These are phyloP conservation scores for Lepidium campestre DNA, from an alignment of 441 rosid species.

Conservation along the genomic window DNA sequence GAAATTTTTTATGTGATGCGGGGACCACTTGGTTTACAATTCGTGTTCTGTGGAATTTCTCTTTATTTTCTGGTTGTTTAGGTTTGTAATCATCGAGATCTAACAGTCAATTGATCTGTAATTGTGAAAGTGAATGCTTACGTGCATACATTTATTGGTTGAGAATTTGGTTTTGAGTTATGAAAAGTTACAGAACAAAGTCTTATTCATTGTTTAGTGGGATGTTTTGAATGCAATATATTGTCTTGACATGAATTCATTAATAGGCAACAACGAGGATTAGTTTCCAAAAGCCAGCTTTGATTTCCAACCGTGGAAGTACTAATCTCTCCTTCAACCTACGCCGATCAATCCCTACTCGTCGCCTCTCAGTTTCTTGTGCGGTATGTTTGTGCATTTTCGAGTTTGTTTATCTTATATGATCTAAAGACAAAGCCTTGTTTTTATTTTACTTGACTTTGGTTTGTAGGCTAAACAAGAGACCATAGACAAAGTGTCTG, in stretches of 20 bases:
- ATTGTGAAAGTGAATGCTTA: background rate
- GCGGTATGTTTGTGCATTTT: slow-evolving; percentile 30
- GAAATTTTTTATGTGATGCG: background rate
- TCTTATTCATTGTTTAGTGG: too few relatives aligned
- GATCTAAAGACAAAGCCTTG: background rate
- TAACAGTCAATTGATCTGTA: background rate
- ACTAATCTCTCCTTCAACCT: slow-evolving; percentile 49
- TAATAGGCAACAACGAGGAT: slow-evolving; percentile 42
- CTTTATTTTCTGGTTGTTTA: background rate
- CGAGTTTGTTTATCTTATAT: background rate
- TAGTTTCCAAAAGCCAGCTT: slow-evolving; percentile 32
- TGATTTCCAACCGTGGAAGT: slow-evolving; percentile 38
- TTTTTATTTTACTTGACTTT: background rate
- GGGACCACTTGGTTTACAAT: background rate
- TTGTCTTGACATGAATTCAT: background rate
- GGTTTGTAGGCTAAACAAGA: slow-evolving; percentile 63
- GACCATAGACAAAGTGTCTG: slow-evolving; percentile 70
- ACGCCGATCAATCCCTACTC: slow-evolving; percentile 33
- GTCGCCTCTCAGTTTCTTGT: slow-evolving; percentile 41
- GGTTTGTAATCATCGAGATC: background rate
- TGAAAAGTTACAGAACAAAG: background rate
- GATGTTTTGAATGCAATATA: background rate
- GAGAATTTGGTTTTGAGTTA: background rate
- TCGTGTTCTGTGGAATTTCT: background rate
- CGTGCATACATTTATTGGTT: background rate